Conservation (phyloP, 148 eudicot genomes). For the Suaeda aralocaspica region DNA sequence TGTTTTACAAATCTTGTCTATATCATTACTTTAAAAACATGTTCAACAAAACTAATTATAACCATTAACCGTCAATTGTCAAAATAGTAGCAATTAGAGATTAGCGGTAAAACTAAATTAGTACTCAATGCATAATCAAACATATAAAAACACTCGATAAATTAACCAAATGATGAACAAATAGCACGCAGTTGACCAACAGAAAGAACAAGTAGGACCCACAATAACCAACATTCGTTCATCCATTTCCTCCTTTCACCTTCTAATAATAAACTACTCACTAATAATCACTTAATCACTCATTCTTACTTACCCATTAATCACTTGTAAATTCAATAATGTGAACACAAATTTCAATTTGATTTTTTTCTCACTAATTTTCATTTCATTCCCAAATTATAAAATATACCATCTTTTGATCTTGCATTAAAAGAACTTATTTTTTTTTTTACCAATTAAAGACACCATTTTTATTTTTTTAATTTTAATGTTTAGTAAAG, state of each 20-base stretch:
- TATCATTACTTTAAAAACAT: too few species aligned
- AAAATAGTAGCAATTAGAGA: too few species aligned
- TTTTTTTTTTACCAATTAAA: not conserved
- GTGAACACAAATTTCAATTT: not conserved
- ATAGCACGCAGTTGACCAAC: constrained; percentile 26
- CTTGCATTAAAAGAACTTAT: not conserved
- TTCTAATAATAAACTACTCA: not conserved
- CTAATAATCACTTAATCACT: not conserved
- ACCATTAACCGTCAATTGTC: too few species aligned
- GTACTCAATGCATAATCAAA: not conserved
- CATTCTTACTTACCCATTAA: not conserved
- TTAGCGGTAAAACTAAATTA: not conserved
- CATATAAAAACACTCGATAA: not conserved
- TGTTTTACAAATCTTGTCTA: too few species aligned
- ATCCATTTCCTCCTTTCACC: not conserved
- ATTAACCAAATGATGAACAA: constrained; percentile 14
- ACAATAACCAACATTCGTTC: constrained; percentile 11
- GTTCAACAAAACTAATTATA: too few species aligned
- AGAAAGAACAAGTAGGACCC: not conserved
- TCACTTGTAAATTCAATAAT: not conserved
- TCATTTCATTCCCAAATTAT: not conserved
- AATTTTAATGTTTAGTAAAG: not conserved
- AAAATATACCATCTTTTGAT: too few species aligned
- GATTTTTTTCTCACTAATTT: not conserved
- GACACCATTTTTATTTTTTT: constrained; percentile 15